Evolutionary conservation across 2,329 filamentous ascomycete genomes (phyloP), one percentile per base, ranked within the genome.

Genomic region (Arthroderma sp.): DNA sequence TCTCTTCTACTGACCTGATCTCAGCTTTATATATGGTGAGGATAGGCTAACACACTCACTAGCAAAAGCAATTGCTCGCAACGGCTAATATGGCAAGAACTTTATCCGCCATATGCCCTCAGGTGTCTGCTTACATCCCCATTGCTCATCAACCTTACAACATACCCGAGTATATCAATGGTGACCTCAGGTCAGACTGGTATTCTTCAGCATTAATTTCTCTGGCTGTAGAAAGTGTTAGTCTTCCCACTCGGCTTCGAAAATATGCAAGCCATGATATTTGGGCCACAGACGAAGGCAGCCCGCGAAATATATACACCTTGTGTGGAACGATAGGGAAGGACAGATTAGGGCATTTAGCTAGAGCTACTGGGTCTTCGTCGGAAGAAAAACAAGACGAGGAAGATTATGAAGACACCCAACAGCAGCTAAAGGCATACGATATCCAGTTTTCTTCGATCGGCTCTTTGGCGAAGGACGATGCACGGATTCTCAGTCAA

Each of bases 81-180:
- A 70, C 85, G 15, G 73, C 78, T 40, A 94, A 94, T 61, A 75
- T 78, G 37, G 84, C 87, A 5, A 78, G 78, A 52, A 80, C 83
- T 4, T 62, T 94, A 9, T 73, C 75, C 29, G 74, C 80, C 40
- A 73, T 88, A 11, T 77, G 80, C 46, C 70, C 77, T 10, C 77
- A 85, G 47, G 80, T 83, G 1, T 86, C 85, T 5, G 72, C 93
- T 30, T 77, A 93, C 51, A 72, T 93, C 22, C 89, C 89, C 3
- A 68, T 95, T 15, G 70, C 78, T 2, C 65, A 84, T 27, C 75
- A 78, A 1, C 77, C 81, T 9, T 56, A 61, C 10, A 64, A 61
- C 32, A 52, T 82, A 28, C 78, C 81, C 1, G 52, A 60, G 2
- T 78, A 77, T 50, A 60, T 88, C 4, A 63, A 63, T 2, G 52